phyloP scores from a whole-genome alignment of 192 early-diverging fungal genomes.

The Thamnidium elegans region DNA sequence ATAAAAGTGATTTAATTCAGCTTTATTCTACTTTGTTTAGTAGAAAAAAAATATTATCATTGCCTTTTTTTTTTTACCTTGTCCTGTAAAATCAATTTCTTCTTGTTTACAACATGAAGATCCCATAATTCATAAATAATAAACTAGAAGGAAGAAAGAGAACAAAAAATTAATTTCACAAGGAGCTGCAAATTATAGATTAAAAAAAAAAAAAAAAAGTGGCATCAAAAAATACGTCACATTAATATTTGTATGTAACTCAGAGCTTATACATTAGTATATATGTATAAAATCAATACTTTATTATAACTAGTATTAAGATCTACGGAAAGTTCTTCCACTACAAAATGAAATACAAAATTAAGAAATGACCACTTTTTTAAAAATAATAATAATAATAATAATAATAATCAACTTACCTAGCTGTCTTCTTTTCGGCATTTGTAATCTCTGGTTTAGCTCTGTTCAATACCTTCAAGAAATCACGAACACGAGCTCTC shows the following conservation, averaged over 20 bases:
- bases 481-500: conserved; percentile 90
- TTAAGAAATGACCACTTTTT: not conserved
- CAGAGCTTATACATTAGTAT: no score
- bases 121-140: conserved; percentile 15
- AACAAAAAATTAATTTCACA: no score
- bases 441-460: conserved; percentile 89
- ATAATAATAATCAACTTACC: conserved; percentile 29
- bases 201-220: not conserved
- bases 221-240: no score
- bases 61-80: conserved; percentile 3
- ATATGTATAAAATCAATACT: no score
- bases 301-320: conserved; percentile 6
- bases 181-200: no score
- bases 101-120: conserved; percentile 24
- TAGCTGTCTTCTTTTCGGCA: conserved; percentile 75
- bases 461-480: conserved; percentile 97
- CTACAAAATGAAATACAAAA: conserved; percentile 11
- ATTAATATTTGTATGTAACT: no score
- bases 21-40: not conserved
- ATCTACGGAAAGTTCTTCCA: conserved; percentile 35
- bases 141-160: no score
- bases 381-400: not conserved
- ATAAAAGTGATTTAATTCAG: conserved; percentile 59
- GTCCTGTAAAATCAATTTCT: conserved; percentile 21
- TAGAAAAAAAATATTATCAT: not conserved